Conservation (phyloP, 176 grass and related monocot genomes). For the Triticum dicoccoides region DNA sequence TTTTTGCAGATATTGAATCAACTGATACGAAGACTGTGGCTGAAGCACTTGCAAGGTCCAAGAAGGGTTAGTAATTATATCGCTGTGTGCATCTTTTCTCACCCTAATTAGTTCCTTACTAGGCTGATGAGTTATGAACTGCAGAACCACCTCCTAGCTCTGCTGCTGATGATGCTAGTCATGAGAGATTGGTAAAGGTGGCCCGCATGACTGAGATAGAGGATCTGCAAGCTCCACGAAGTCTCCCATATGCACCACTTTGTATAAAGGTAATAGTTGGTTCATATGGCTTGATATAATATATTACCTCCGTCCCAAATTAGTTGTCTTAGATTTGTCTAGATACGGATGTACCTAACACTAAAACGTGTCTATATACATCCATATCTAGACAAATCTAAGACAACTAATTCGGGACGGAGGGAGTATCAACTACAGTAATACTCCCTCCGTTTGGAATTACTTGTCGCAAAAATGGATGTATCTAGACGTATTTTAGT, state of each 20-base stretch:
- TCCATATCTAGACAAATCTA: no score
- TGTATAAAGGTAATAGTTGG: conserved; percentile 71
- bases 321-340: no score
- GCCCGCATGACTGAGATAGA: conserved; percentile 91
- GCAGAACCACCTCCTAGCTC: conserved; percentile 58
- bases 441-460: no score
- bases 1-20: conserved; percentile 71
- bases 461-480: no score
- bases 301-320: background rate
- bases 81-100: conserved; percentile 7
- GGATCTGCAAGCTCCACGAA: conserved; percentile 69
- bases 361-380: no score
- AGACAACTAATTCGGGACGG: no score
- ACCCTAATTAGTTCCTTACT: background rate
- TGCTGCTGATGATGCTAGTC: conserved; percentile 54
- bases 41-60: conserved; percentile 90
- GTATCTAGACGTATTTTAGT: no score
- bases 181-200: conserved; percentile 57
- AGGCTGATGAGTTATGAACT: conserved; percentile 27
- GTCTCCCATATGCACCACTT: conserved; percentile 62
- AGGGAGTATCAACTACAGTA: background rate
- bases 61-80: conserved; percentile 61
- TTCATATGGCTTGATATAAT: conserved; percentile 12
- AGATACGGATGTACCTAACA: no score
- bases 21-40: conserved; percentile 71